A percentile compares a stretch with the other conserved stretches of the same genome.
These are phyloP conservation scores for Marasmius fiardii DNA, from an alignment of 1,284 basidiomycete species.

Conservation along the genomic window DNA sequence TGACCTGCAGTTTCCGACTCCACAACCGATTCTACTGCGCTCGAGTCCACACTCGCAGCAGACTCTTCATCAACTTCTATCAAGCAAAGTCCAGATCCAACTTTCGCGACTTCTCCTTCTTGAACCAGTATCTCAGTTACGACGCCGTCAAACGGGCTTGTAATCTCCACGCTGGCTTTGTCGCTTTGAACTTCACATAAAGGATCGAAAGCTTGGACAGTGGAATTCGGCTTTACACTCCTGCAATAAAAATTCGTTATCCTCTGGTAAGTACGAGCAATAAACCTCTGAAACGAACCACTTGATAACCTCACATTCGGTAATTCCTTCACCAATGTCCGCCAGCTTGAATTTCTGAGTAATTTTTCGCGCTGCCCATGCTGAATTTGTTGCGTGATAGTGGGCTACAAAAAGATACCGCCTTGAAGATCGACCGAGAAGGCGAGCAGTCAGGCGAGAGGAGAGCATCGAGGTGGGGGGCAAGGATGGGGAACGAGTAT, in stretches of 20 bases:
- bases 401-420: neutral
- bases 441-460: neutral
- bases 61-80: conserved; percentile 76
- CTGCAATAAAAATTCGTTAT: conserved; percentile 27
- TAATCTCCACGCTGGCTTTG: conserved; percentile 94
- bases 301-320: conserved; percentile 86
- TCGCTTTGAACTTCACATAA: conserved; percentile 94
- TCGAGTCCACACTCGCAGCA: conserved; percentile 12
- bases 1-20: neutral
- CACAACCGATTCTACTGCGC: conserved; percentile 9
- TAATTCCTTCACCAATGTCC: conserved; percentile 92
- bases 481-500: too few species aligned
- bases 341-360: conserved; percentile 83
- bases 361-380: conserved; percentile 29
- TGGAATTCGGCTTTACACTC: conserved; percentile 58
- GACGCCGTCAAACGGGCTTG: conserved; percentile 82
- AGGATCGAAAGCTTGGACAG: conserved; percentile 77
- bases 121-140: conserved; percentile 73
- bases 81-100: conserved; percentile 79
- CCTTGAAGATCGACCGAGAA: neutral
- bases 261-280: neutral
- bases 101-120: conserved; percentile 85
- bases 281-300: conserved; percentile 55
- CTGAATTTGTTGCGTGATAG: neutral
- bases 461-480: neutral